Conservation (phyloP, 2,329 filamentous ascomycete species). For the Penicillium janthinellum region DNA sequence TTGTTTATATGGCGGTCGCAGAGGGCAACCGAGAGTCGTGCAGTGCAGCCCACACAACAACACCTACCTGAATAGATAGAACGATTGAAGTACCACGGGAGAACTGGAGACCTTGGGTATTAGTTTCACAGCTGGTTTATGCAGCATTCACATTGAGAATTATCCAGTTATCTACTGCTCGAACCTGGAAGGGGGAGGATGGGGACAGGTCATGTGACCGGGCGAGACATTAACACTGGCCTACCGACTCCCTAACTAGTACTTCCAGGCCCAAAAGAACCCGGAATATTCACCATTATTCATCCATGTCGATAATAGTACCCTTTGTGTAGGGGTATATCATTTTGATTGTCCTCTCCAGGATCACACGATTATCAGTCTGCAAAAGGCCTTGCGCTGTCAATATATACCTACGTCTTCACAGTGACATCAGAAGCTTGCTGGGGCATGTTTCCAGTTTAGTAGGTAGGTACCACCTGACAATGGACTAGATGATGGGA, state of each 20-base stretch:
- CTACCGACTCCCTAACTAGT: neutral
- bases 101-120: neutral
- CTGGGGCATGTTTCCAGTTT: too few relatives aligned
- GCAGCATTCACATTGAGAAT: neutral
- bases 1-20: conserved; percentile 23
- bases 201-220: neutral
- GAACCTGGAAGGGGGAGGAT: too few relatives aligned
- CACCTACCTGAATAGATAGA: neutral
- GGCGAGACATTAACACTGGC: neutral
- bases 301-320: too few relatives aligned
- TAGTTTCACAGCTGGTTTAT: neutral
- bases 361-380: too few relatives aligned
- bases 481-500: too few relatives aligned
- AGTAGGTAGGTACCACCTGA: too few relatives aligned
- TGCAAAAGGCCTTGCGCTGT: too few relatives aligned
- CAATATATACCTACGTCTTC: too few relatives aligned
- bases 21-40: conserved; percentile 22
- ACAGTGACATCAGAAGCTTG: too few relatives aligned
- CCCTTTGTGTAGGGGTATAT: too few relatives aligned
- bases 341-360: too few relatives aligned
- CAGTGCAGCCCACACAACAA: neutral
- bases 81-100: neutral
- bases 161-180: neutral
- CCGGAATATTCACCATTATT: neutral
- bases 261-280: neutral